phyloP scores from a whole-genome alignment of 345 rosid genomes.

The Cardiospermum halicacabum region DNA sequence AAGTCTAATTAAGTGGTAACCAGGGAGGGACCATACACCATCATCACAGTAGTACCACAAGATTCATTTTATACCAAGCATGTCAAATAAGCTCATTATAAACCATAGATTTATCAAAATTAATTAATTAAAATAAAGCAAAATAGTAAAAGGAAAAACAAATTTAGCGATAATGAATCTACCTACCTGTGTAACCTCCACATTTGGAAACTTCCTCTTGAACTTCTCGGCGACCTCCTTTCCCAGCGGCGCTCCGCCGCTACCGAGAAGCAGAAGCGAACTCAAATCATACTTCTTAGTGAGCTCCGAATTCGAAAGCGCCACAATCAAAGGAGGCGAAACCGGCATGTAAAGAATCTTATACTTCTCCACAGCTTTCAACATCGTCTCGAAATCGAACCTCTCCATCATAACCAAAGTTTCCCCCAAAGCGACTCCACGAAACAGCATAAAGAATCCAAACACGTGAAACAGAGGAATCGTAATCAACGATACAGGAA shows the following conservation, averaged over 20 bases:
- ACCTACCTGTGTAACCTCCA: constrained; percentile 58
- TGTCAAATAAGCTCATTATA: too few species aligned
- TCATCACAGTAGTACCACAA: not conserved
- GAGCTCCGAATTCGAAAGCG: constrained; percentile 59
- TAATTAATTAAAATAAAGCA: too few species aligned
- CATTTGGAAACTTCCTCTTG: constrained; percentile 62
- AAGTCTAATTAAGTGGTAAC: too few species aligned
- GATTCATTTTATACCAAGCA: too few species aligned
- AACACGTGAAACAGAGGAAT: constrained; percentile 58
- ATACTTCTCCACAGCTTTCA: constrained; percentile 54
- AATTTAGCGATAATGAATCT: not conserved
- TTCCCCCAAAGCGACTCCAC: constrained; percentile 41
- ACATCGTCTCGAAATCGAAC: constrained; percentile 49
- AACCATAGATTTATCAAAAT: too few species aligned
- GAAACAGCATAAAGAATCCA: constrained; percentile 45
- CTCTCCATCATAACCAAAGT: constrained; percentile 39
- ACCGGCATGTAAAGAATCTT: constrained; percentile 65
- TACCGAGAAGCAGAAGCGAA: constrained; percentile 51
- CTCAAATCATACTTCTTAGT: constrained; percentile 63
- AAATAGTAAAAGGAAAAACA: not conserved
- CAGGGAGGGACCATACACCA: not conserved
- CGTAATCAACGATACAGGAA: constrained; percentile 47
- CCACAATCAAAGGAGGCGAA: constrained; percentile 77
- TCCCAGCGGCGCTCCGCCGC: constrained; percentile 89
- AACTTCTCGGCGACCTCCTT: constrained; percentile 71